A percentile compares a stretch with the other conserved stretches of the same genome.
phyloP scores from a whole-genome alignment of 176 grass and related monocot species.

The Panicum miliaceum region DNA sequence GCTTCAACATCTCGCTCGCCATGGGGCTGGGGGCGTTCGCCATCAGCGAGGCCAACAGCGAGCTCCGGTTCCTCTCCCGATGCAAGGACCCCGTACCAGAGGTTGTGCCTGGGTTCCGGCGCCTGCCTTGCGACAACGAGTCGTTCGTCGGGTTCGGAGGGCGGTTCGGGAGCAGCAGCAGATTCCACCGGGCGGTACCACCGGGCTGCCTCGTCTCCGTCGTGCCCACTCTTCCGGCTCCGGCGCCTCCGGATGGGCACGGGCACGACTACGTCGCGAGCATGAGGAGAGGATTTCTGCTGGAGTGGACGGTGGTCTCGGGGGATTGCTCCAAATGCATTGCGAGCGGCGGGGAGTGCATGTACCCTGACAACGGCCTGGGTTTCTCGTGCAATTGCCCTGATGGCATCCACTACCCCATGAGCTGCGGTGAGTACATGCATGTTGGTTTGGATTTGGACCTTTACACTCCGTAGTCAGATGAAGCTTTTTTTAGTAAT shows the following conservation, averaged over 20 bases:
- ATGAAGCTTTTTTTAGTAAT: background rate
- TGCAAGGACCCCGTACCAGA: background rate
- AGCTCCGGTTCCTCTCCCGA: constrained; percentile 5
- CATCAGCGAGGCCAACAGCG: background rate
- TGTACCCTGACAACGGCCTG: constrained; percentile 12
- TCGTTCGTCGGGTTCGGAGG: constrained; percentile 11
- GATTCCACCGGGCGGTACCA: background rate
- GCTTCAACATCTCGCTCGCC: constrained; percentile 1
- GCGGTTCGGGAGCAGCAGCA: background rate
- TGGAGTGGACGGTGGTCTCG: constrained; percentile 3
- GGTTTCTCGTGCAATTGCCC: constrained; percentile 13
- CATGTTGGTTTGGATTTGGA: too few relatives aligned
- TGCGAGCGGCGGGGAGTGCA: constrained; percentile 5
- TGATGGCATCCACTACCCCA: constrained; percentile 9
- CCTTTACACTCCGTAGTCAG: background rate
- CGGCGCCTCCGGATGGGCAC: background rate
- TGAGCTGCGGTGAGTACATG: background rate
- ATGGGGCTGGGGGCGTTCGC: background rate
- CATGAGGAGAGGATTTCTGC: background rate
- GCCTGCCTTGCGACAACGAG: background rate
- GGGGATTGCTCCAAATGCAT: constrained; percentile 12
- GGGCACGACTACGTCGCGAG: background rate
- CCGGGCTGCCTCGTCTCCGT: background rate
- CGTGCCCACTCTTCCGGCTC: background rate
- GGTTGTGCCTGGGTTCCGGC: background rate